Evolutionary conservation across 768 basidiomycete species (phyloP).

Genomic region (Leccinum uliginosum): DNA sequence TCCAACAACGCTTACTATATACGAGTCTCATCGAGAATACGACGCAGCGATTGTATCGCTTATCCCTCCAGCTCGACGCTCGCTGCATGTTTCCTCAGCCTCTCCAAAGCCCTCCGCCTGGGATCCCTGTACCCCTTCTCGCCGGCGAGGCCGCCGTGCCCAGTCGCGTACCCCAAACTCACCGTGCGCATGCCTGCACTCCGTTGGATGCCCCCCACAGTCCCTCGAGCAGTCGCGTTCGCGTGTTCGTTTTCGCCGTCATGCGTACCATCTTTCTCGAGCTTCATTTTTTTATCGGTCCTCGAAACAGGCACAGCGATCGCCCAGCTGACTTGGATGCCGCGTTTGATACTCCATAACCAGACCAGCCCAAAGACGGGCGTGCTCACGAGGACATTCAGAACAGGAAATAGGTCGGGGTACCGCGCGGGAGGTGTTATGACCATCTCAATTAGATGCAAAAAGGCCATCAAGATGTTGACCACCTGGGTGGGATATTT

Average conservation of each 20-base stretch:
- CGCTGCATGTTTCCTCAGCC: conserved; percentile 11
- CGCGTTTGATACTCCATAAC: conserved; percentile 85
- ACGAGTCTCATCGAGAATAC: neutral
- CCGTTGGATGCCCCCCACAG: conserved; percentile 2
- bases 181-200: conserved; percentile 23
- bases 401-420: conserved; percentile 80
- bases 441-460: conserved; percentile 65
- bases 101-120: conserved; percentile 23
- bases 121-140: conserved; percentile 15
- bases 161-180: conserved; percentile 26
- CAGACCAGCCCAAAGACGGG: conserved; percentile 79
- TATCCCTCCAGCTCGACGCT: conserved; percentile 18
- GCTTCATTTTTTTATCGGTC: neutral
- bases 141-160: neutral
- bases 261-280: neutral
- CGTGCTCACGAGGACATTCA: conserved; percentile 79
- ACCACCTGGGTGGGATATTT: conserved; percentile 35
- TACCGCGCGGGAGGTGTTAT: conserved; percentile 67
- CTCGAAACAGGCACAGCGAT: conserved; percentile 45
- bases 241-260: conserved; percentile 9
- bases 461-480: conserved; percentile 47
- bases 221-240: neutral
- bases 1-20: neutral
- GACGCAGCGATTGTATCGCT: neutral
- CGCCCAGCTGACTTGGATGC: conserved; percentile 79